These are phyloP conservation scores for Exobasidium cylindrosporum DNA, from an alignment of 1,284 basidiomycete genomes.

Conservation along the genomic window DNA sequence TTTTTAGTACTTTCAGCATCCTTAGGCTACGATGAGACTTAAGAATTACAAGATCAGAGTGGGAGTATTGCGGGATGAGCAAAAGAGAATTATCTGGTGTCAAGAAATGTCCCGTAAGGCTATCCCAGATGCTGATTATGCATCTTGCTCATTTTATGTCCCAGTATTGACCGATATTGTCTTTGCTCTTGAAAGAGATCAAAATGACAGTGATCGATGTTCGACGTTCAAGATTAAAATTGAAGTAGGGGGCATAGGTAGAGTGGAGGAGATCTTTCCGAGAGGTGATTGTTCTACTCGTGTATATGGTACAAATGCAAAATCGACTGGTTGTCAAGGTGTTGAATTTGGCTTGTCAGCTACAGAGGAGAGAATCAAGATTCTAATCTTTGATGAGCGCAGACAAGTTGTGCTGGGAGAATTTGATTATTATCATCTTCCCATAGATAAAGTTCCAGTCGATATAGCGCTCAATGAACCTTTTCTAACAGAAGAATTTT, in stretches of 20 bases:
- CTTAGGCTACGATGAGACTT: neutral
- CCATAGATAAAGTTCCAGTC: neutral
- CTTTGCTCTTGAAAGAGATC: neutral
- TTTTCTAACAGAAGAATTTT: neutral
- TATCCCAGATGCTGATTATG: neutral
- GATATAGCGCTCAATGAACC: neutral
- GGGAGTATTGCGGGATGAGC: neutral
- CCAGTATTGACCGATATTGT: neutral
- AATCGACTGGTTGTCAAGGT: neutral
- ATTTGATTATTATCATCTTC: neutral
- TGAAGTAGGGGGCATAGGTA: no score
- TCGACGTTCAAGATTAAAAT: neutral
- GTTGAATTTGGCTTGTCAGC: neutral
- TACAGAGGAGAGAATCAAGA: neutral
- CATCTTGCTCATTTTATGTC: neutral
- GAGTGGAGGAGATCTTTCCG: neutral
- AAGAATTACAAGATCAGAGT: neutral
- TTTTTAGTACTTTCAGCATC: no score
- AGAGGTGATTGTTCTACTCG: neutral
- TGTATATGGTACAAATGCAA: neutral
- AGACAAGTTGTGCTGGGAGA: neutral
- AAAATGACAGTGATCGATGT: neutral
- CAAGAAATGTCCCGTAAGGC: neutral
- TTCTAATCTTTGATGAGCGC: neutral
- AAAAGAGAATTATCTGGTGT: neutral